Conservation (phyloP, 1,139 yeast genomes). For the Kurtzmaniella natalensis region DNA sequence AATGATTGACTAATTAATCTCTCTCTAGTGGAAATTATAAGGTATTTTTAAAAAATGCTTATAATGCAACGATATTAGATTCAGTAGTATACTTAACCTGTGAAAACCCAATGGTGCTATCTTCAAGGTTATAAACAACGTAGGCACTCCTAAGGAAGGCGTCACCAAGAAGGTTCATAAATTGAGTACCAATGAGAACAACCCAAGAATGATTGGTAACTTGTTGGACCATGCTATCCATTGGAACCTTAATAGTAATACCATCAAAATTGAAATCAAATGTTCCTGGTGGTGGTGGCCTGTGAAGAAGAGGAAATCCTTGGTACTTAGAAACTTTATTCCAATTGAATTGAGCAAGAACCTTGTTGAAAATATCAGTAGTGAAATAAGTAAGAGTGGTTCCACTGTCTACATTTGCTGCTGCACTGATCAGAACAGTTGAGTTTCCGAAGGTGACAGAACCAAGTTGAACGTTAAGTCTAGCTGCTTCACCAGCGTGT, state of each 20-base stretch:
- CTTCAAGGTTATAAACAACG: constrained; percentile 23
- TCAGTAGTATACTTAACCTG: constrained; percentile 13
- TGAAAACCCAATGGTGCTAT: constrained; percentile 16
- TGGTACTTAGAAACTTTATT: constrained; percentile 13
- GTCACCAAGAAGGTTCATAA: constrained; percentile 15
- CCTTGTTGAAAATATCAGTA: constrained; percentile 11
- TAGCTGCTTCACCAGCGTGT: constrained; percentile 15
- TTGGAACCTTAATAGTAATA: constrained; percentile 10
- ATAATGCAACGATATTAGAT: constrained; percentile 8
- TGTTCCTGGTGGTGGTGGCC: constrained; percentile 12
- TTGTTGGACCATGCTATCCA: constrained; percentile 6
- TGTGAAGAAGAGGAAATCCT: constrained; percentile 9
- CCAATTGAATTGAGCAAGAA: constrained; percentile 13
- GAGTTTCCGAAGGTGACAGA: constrained; percentile 1
- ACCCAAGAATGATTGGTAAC: background rate
- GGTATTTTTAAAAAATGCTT: too few species aligned
- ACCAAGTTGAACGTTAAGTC: constrained; percentile 5
- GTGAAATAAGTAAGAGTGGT: constrained; percentile 27
- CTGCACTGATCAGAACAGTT: background rate
- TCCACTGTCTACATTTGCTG: constrained; percentile 18
- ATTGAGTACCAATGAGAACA: background rate
- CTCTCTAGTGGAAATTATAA: too few species aligned
- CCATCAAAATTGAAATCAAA: constrained; percentile 23
- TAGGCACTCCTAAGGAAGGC: constrained; percentile 22
- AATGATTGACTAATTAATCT: too few species aligned